phyloP scores from a whole-genome alignment of 345 rosid genomes.

The Balakata baccata region DNA sequence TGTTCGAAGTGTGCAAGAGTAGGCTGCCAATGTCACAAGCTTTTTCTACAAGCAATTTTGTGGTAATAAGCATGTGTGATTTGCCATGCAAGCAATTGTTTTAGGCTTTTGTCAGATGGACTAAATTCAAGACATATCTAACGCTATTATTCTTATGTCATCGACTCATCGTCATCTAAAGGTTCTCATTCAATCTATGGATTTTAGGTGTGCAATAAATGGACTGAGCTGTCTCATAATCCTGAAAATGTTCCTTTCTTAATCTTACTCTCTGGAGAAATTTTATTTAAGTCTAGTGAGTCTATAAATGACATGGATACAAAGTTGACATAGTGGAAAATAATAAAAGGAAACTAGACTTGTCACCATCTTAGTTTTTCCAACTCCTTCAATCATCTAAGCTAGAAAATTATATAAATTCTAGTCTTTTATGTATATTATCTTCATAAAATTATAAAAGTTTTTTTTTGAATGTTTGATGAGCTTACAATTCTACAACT shows the following conservation, averaged over 20 bases:
- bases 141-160: background rate
- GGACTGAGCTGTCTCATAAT: constrained; percentile 83
- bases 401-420: constrained; percentile 54
- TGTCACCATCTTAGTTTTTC: constrained; percentile 44
- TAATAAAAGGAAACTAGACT: constrained; percentile 32
- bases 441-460: background rate
- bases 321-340: constrained; percentile 31
- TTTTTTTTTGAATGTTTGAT: background rate
- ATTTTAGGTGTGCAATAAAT: constrained; percentile 75
- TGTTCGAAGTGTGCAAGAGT: too few relatives aligned
- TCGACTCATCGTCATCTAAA: background rate
- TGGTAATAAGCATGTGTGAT: too few relatives aligned
- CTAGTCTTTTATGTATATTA: background rate
- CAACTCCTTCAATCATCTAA: constrained; percentile 63
- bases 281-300: constrained; percentile 63
- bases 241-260: constrained; percentile 90
- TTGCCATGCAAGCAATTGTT: too few relatives aligned
- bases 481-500: constrained; percentile 22
- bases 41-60: too few relatives aligned
- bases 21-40: too few relatives aligned
- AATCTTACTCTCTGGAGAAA: constrained; percentile 85
- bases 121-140: too few relatives aligned
- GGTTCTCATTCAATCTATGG: background rate
- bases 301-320: constrained; percentile 26
- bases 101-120: too few relatives aligned